Percentiles rank a stretch among this genome's conserved stretches.
phyloP scores from a whole-genome alignment of 768 basidiomycete species.

The Gyrodon lividus region DNA sequence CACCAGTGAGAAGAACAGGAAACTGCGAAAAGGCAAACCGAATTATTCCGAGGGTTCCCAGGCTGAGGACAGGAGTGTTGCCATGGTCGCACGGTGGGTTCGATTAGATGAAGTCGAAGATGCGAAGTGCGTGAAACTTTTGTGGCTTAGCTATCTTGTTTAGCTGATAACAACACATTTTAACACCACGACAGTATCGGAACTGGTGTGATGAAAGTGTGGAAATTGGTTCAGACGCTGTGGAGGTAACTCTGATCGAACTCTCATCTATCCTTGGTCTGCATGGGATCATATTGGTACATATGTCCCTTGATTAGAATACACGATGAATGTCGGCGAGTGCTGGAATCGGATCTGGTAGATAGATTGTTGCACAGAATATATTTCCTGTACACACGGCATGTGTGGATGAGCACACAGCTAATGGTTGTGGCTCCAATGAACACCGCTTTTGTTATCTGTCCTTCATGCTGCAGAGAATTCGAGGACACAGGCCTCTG shows the following conservation, averaged over 20 bases:
- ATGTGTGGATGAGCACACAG: constrained; percentile 19
- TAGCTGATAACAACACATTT: not conserved
- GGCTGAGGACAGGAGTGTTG: constrained; percentile 1
- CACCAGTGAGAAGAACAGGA: constrained; percentile 10
- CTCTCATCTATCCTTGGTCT: constrained; percentile 2
- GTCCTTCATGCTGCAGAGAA: constrained; percentile 19
- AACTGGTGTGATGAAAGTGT: constrained; percentile 73
- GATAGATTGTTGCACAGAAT: not conserved
- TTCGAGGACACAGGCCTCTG: constrained; percentile 25
- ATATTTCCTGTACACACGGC: constrained; percentile 1
- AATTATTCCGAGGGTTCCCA: constrained; percentile 12
- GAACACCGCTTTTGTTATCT: not conserved
- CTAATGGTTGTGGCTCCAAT: not conserved
- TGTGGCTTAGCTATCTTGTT: not conserved
- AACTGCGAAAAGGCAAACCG: constrained; percentile 9
- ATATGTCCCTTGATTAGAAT: not conserved
- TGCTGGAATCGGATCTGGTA: not conserved
- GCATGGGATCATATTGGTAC: not conserved
- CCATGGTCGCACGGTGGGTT: constrained; percentile 47
- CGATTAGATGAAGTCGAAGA: constrained; percentile 51
- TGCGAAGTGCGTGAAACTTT: constrained; percentile 53
- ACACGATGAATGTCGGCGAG: not conserved
- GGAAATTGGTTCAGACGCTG: constrained; percentile 50
- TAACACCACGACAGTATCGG: constrained; percentile 50
- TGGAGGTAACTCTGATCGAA: constrained; percentile 12